phyloP scores from a whole-genome alignment of 192 early-diverging fungal genomes.

The Umbelopsis ramanniana region DNA sequence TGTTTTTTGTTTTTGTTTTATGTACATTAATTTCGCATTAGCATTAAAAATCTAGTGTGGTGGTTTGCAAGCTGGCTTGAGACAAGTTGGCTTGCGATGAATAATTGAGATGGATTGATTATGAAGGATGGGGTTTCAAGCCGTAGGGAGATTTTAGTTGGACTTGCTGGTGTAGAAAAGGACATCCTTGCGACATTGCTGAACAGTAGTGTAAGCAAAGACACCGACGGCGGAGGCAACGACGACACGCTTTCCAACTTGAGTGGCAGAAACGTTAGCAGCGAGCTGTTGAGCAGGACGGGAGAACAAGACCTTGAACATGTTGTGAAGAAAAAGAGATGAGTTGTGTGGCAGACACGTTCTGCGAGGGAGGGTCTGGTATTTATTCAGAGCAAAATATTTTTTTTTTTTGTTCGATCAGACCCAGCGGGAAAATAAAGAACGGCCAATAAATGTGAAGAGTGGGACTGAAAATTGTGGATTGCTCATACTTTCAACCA shows the following conservation, averaged over 20 bases:
- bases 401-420: slow-evolving; percentile 1
- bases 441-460: not conserved
- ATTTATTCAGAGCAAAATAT: not conserved
- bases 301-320: slow-evolving; percentile 17
- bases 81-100: not conserved
- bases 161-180: slow-evolving; percentile 11
- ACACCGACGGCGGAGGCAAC: slow-evolving; percentile 8
- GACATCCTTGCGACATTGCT: slow-evolving; percentile 20
- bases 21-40: not conserved
- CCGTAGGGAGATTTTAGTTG: not conserved
- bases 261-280: not conserved
- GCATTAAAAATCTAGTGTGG: not conserved
- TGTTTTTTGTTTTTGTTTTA: not conserved
- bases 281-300: slow-evolving; percentile 17
- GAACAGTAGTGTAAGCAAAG: slow-evolving; percentile 15
- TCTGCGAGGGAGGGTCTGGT: not conserved
- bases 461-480: slow-evolving; percentile 5
- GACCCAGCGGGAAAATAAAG: slow-evolving; percentile 5
- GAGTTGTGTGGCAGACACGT: not conserved
- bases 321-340: not conserved
- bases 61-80: not conserved
- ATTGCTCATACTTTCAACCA: not conserved
- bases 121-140: not conserved
- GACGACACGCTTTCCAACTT: slow-evolving; percentile 11
- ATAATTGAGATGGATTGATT: not conserved